phyloP scores from a whole-genome alignment of 345 rosid genomes.

The Aegle marmelos region DNA sequence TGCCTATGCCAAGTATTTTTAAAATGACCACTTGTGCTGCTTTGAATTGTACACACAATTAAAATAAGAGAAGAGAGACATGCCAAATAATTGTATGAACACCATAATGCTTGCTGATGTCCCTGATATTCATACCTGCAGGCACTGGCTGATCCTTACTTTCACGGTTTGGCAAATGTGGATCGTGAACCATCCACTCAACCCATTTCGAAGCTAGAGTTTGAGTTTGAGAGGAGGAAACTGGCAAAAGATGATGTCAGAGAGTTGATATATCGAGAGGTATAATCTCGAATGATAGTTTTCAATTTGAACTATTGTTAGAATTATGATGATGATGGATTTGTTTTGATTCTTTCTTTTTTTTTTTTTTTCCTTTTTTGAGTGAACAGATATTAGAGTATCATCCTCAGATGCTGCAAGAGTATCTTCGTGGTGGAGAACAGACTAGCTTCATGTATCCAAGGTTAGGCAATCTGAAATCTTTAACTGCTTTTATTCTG shows the following conservation, averaged over 20 bases:
- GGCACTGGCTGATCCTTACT: slow-evolving; percentile 94
- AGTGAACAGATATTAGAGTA: slow-evolving; percentile 80
- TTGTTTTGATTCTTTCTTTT: slow-evolving; percentile 3
- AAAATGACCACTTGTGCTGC: not conserved
- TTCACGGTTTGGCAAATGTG: slow-evolving; percentile 74
- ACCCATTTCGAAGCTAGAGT: slow-evolving; percentile 94
- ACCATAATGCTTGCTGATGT: slow-evolving; percentile 10
- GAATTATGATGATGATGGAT: not conserved
- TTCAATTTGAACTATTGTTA: slow-evolving; percentile 12
- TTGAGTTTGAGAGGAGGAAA: slow-evolving; percentile 98
- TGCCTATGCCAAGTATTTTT: not conserved
- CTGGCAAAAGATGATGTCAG: slow-evolving; percentile 91
- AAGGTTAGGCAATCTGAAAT: slow-evolving; percentile 42
- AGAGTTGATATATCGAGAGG: slow-evolving; percentile 97
- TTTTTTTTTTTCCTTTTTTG: slow-evolving; percentile 8
- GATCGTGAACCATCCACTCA: slow-evolving; percentile 89
- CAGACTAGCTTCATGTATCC: slow-evolving; percentile 98
- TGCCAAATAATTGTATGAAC: not conserved
- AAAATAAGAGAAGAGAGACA: not conserved
- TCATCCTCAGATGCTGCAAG: slow-evolving; percentile 97
- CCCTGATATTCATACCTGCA: slow-evolving; percentile 29
- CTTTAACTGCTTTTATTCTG: slow-evolving; percentile 8
- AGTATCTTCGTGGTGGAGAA: slow-evolving; percentile 89
- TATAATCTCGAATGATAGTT: slow-evolving; percentile 18
- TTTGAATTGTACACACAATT: not conserved